A percentile compares a stretch with the other conserved stretches of the same genome.
Conservation (phyloP, 164 flowering plant species). For the Chloranthus sessilifolius region DNA sequence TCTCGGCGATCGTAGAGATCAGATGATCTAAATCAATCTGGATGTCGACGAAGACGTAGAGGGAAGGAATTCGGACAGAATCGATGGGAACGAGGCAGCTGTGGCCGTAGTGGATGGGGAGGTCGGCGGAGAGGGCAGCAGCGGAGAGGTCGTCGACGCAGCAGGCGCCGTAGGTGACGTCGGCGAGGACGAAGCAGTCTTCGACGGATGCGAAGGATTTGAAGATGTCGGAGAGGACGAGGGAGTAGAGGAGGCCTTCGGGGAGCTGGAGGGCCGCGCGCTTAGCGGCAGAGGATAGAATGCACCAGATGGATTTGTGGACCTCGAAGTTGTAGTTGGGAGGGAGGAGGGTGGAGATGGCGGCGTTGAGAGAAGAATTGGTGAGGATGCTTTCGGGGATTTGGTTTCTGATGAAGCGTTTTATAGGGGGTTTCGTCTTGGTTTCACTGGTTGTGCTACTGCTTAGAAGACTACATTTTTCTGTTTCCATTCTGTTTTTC, state of each 20-base stretch:
- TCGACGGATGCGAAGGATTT: conserved; percentile 49
- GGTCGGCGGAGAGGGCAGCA: conserved; percentile 66
- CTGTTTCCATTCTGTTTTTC: too few species aligned
- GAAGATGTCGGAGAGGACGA: conserved; percentile 77
- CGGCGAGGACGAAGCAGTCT: conserved; percentile 80
- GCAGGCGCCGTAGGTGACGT: conserved; percentile 97
- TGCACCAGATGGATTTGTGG: conserved; percentile 86
- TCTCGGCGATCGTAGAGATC: conserved; percentile 39
- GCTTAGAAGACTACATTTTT: too few species aligned
- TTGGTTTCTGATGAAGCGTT: conserved; percentile 75
- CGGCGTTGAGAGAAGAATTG: conserved; percentile 69
- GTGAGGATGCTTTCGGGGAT: conserved; percentile 79
- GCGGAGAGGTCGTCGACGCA: conserved; percentile 92
- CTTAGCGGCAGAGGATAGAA: conserved; percentile 44
- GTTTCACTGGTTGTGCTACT: too few species aligned
- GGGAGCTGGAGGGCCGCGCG: conserved; percentile 95
- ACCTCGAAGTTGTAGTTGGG: conserved; percentile 89
- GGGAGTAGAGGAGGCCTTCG: conserved; percentile 90
- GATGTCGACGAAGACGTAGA: conserved; percentile 91
- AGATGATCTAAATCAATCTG: conserved; percentile 53
- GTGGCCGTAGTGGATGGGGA: conserved; percentile 90
- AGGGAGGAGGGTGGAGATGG: conserved; percentile 78
- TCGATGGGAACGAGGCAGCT: conserved; percentile 88
- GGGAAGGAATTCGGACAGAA: conserved; percentile 56
- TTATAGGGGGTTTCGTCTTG: conserved; percentile 51